Base-by-base conservation (phyloP, 2,329 filamentous ascomycete species). In the Amauroascus verrucosus region DNA sequence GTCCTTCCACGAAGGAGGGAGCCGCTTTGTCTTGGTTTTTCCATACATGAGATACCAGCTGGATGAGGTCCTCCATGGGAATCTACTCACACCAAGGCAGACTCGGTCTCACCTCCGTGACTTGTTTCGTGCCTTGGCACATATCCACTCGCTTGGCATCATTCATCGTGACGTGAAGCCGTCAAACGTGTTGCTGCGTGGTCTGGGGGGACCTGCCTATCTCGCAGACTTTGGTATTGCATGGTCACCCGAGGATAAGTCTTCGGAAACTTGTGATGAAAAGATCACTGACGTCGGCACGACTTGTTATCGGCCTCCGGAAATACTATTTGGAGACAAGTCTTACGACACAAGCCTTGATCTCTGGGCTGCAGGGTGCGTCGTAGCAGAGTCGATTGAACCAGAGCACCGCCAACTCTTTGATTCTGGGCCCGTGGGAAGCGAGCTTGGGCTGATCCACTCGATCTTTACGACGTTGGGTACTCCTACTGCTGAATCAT, bases 241-340 rank as follows among this genome's bases (percentile, higher is more conserved):
- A 7, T 96, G 89, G 89, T 82, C 84, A 59, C 79, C 84, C 2
- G 67, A 75, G 9, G 69, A 74, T 20, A 59, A 68, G 5, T 70
- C 72, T 2, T 77, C 79, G 13, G 93, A 98, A 65, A 74, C 81
- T 1, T 64, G 74, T 7, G 66, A 80, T 51, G 63, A 75, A 52
- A 97, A 97, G 69, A 85, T 95, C 50, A 84, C 93, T 6, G 94
- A 98, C 66, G 86, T 98, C 24, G 93, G 93, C 33, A 97, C 91
- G 1, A 91, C 90, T 0, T 81, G 86, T 47, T 98, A 98, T 70
- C 82, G 94, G 18, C 80, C 91, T 0, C 93, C 93, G 0, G 94
- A 98, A 64, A 79, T 90, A 0, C 75, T 98, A 6, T 97, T 98
- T 65, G 93, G 89, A 0, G 78, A 90, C 66, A 81, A 77, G 48